Evolutionary conservation across 2,329 filamentous ascomycete species (phyloP), one percentile per base, ranked within the genome.

Genomic region (Didymella segeticola): DNA sequence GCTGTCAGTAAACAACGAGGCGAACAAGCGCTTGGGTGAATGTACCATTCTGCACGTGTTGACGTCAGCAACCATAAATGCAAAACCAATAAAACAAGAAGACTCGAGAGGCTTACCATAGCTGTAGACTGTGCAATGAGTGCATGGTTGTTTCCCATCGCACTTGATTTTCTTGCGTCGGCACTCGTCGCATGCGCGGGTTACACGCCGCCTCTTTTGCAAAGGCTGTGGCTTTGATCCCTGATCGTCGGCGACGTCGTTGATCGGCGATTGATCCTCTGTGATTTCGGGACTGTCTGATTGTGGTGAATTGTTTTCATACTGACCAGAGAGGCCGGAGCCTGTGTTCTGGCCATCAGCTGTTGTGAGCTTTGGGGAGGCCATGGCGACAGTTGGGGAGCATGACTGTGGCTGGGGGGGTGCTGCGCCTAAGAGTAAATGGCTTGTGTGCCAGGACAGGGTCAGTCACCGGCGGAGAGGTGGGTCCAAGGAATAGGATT

Each of bases 121-220:
- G 73, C 92, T 97, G 76, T 99, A 99, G 43, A 98, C 92, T 10
- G 93, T 96, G 75, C 95, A 99, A 76, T 98, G 95, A 0, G 93
- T 97, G 63, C 81, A 83, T 7, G 81, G 80, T 67, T 82, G 79
- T 66, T 79, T 81, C 56, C 80, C 80, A 60, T 82, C 80, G 66
- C 81, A 83, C 64, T 82, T 82, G 63, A 83, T 82, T 67, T 83
- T 83, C 69, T 82, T 83, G 33, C 71, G 69, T 37, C 70, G 66
- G 60, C 74, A 75, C 55, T 77, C 71, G 47, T 71, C 68, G 63
- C 77, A 79, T 37, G 77, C 77, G 47, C 77, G 68, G 25, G 77
- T 79, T 43, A 79, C 77, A 56, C 77, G 66, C 8, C 75, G 69
- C 52, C 75, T 66, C 65, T 78, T 78, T 62, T 76, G 75, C 61